Percentiles rank a stretch among this genome's conserved stretches.
These are phyloP conservation scores for Lasiosphaeris hirsuta DNA, from an alignment of 495 filamentous ascomycete species.

Conservation along the genomic window DNA sequence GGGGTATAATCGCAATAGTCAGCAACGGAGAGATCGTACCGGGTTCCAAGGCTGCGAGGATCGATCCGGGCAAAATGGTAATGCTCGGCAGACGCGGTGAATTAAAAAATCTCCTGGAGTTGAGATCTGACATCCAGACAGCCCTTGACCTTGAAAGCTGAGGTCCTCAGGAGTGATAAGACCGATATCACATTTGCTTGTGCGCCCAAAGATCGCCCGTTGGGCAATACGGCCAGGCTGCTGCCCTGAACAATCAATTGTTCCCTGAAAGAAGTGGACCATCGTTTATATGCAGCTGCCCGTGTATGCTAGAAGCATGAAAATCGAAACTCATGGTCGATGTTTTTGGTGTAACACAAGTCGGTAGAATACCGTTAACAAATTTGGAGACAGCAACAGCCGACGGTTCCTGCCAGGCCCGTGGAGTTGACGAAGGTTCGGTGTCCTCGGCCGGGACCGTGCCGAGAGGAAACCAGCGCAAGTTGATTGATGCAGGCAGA, in stretches of 20 bases:
- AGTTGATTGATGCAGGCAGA: too few relatives aligned
- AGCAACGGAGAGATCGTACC: slow-evolving; percentile 7
- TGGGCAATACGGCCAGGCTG: too few relatives aligned
- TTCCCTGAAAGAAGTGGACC: too few relatives aligned
- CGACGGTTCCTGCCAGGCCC: not conserved
- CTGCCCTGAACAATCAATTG: too few relatives aligned
- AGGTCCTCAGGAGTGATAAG: slow-evolving; percentile 2
- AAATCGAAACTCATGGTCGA: not conserved
- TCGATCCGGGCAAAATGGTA: slow-evolving; percentile 4
- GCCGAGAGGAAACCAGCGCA: too few relatives aligned
- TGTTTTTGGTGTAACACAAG: slow-evolving; percentile 1
- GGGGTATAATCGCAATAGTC: slow-evolving; percentile 3
- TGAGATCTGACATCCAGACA: slow-evolving; percentile 11
- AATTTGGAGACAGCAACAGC: not conserved
- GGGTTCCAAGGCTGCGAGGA: slow-evolving; percentile 1
- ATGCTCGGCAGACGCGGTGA: slow-evolving; percentile 21
- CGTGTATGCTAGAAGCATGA: not conserved
- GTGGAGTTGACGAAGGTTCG: too few relatives aligned
- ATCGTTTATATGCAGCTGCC: too few relatives aligned
- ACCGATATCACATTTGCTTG: not conserved
- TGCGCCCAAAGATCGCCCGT: not conserved
- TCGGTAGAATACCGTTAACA: slow-evolving; percentile 3
- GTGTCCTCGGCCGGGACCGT: too few relatives aligned
- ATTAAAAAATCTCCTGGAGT: not conserved
- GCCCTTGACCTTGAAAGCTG: not conserved